Evolutionary conservation across 2,329 filamentous ascomycete genomes (phyloP).

Genomic region (Knufia petricola): DNA sequence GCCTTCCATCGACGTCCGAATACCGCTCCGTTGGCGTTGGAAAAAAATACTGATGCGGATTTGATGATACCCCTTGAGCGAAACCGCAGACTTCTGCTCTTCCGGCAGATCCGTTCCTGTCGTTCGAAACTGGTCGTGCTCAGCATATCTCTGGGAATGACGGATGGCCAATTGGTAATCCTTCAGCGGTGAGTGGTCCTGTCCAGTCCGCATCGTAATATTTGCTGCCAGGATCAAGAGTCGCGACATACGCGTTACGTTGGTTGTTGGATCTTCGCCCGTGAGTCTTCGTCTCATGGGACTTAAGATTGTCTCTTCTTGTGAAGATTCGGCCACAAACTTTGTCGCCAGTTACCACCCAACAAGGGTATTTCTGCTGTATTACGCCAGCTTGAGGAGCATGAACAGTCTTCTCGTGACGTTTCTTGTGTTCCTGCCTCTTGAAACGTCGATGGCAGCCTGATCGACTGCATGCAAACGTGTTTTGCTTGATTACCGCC

Average conservation of each 20-base stretch:
- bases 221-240: slow-evolving; percentile 33
- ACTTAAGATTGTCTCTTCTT: slow-evolving; percentile 38
- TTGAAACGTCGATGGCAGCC: slow-evolving; percentile 36
- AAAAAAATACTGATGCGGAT: too few species aligned
- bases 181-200: slow-evolving; percentile 34
- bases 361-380: slow-evolving; percentile 30
- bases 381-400: slow-evolving; percentile 30
- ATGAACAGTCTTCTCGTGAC: slow-evolving; percentile 40
- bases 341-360: slow-evolving; percentile 34
- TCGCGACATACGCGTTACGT: slow-evolving; percentile 38
- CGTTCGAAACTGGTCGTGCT: neutral
- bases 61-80: too few species aligned
- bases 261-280: slow-evolving; percentile 33
- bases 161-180: slow-evolving; percentile 28
- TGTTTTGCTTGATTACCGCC: slow-evolving; percentile 19
- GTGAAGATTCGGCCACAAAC: slow-evolving; percentile 29
- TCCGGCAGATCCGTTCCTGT: too few species aligned
- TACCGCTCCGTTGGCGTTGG: too few species aligned
- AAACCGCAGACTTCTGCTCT: too few species aligned
- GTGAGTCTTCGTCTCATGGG: slow-evolving; percentile 38
- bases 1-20: too few species aligned
- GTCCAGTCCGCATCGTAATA: slow-evolving; percentile 37
- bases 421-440: slow-evolving; percentile 41
- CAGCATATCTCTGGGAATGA: neutral
- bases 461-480: slow-evolving; percentile 33